Evolutionary conservation across 2,329 filamentous ascomycete genomes (phyloP), one percentile per base, ranked within the genome.

Genomic region (Ophiostoma himal-ulmi): DNA sequence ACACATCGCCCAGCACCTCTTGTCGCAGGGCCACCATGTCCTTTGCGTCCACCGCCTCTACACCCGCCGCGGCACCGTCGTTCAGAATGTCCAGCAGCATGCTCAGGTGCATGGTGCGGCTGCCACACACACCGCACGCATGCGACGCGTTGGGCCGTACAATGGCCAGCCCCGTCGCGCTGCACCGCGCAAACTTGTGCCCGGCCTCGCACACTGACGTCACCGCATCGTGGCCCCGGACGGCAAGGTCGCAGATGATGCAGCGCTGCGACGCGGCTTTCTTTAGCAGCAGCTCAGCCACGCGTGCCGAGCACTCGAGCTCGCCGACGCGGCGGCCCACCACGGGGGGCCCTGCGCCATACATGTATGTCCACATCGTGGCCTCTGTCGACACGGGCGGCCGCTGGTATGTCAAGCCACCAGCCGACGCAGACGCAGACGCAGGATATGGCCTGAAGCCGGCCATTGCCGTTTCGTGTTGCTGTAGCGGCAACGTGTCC

Each of bases 331-430:
- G 52, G 11, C 22, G 72, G 20, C 78, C 77, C 30, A 82, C 78
- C 2, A 86, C 82, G 1, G 80, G 78, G 0, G 80, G 78, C 0
- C 83, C 84, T n/a, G 78, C 78, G 22, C 84, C 85, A 74, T 88
- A 88, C 82, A 88, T 85, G 81, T 83, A 86, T 72, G 87, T 83
- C 82, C 85, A 88, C 64, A 84, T 79, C 52, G 79, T 78, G 0
- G 82, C 86, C 75, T 88, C 86, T 1, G 85, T 72, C 17, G 73
- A 73, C 17, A 62, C 41, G 6, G 36, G 48, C n/a, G 60, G 68
- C 26, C 6, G 69, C 13, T 39, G 39, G 57, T 22, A 22, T 1
- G 48, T 48, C 68, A 20, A n/a, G 17, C 36, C 8, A n/a, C 26
- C 41, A 20, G 2, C 44, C 13, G 44, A 30, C 7, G 57, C 5